Conservation (phyloP, 179 eudicot genomes). For the Patellifolia procumbens region DNA sequence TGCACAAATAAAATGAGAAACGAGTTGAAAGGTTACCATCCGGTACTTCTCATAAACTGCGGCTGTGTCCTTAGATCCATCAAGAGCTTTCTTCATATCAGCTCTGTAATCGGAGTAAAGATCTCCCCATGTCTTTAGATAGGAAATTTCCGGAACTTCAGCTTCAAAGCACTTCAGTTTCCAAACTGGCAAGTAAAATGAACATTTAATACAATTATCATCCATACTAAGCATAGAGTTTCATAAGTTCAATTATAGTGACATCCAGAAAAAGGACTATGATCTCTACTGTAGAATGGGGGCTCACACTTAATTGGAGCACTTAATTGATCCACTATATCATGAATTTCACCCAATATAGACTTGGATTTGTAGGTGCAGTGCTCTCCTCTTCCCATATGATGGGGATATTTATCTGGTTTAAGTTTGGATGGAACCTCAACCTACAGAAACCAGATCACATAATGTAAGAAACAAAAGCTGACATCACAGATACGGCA, state of each 20-base stretch:
- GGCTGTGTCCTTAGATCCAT: constrained; percentile 40
- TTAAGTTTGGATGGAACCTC: constrained; percentile 36
- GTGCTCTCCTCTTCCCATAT: constrained; percentile 46
- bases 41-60: constrained; percentile 52
- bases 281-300: not conserved
- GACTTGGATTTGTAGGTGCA: constrained; percentile 56
- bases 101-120: constrained; percentile 34
- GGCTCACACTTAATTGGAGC: constrained; percentile 37
- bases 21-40: constrained; percentile 41
- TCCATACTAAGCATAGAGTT: not conserved
- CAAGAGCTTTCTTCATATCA: constrained; percentile 34
- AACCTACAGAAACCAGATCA: constrained; percentile 46
- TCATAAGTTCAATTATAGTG: too few species aligned
- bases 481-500: not conserved
- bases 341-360: constrained; percentile 66
- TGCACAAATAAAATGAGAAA: not conserved
- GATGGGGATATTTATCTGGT: constrained; percentile 58
- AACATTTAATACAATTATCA: not conserved
- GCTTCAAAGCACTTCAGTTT: constrained; percentile 53
- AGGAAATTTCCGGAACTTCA: constrained; percentile 30
- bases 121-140: constrained; percentile 29
- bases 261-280: not conserved
- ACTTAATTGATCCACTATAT: constrained; percentile 31
- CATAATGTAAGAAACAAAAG: not conserved
- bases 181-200: constrained; percentile 24